phyloP scores from a whole-genome alignment of 73 alveolate species.

The Vitrella brassicaformis region DNA sequence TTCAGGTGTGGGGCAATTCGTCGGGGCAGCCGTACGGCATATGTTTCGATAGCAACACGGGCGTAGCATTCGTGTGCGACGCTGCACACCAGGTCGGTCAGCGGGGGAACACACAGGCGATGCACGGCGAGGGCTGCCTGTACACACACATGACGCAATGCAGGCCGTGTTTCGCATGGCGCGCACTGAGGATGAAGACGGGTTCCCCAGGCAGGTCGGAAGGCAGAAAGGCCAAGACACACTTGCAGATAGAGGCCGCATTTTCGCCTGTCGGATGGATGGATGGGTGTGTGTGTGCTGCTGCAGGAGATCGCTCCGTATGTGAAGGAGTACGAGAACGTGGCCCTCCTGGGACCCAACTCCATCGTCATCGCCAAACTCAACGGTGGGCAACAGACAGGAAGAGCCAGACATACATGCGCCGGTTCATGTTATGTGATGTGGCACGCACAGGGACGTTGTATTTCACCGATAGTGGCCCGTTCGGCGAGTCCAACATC shows the following conservation, averaged over 20 bases:
- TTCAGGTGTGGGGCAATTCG: background rate
- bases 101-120: no score
- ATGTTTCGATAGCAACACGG: conserved; percentile 64
- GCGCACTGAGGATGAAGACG: no score
- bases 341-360: conserved; percentile 90
- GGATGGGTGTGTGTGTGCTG: background rate
- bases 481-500: conserved; percentile 69
- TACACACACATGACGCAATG: no score
- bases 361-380: conserved; percentile 55
- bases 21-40: conserved; percentile 42
- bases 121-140: no score
- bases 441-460: conserved; percentile 50
- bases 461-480: conserved; percentile 75
- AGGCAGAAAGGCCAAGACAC: no score
- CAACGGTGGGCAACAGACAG: conserved; percentile 31
- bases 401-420: background rate
- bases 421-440: no score
- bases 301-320: conserved; percentile 29
- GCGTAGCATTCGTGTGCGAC: conserved; percentile 65
- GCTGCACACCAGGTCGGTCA: conserved; percentile 46
- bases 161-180: no score
- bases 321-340: conserved; percentile 84
- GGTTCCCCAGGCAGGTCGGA: no score
- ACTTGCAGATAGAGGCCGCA: no score
- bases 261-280: no score